Base-by-base conservation (phyloP, 2,329 filamentous ascomycete genomes). In the Fusarium pininemorale region DNA sequence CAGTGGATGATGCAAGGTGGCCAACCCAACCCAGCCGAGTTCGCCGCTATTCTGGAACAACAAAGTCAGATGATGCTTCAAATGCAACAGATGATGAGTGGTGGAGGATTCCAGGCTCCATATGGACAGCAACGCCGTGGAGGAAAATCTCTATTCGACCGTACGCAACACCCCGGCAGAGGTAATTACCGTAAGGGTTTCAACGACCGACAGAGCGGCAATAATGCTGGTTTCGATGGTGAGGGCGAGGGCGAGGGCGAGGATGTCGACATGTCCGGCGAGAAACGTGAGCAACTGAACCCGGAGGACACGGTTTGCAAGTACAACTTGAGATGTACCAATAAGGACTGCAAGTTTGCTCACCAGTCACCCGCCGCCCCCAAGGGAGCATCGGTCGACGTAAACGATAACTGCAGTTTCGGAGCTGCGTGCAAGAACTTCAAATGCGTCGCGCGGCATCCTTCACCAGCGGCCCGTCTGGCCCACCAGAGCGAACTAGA, bases 391-490 rank as follows among this genome's bases (percentile, higher is more conserved):
- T 88, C 91, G 0, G 87, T 98, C 66, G 96, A 98, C 81, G 88
- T 95, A 75, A 90, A 87, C 66, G 94, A 97, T 78, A 87, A 89
- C 24, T 99, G 96, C 85, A 89, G 89, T 24, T 98, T 93, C 78
- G 96, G 95, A 26, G 94, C 91, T 5, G 95, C 95, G 14, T 99
- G 96, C 90, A 97, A 96, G 85, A 99, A 98, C 87, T 89, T 90
- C 79, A 98, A 98, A 85, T 99, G 96, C 80, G 93, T 93, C 14
- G 95, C 90, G 37, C 93, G 94, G 67, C 96, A 99, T 82, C 96
- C 96, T 6, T 98, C 95, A 12, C 96, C 96, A 3, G 95, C 96
- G 11, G 89, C 93, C 76, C 94, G 91, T 81, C 85, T 90, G 58
- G 91, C 92, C 32, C 94, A 96, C 81, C 93, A 97, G 83, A 89